Evolutionary conservation across 2,329 filamentous ascomycete species (phyloP), one percentile per base, ranked within the genome.

Genomic region (Pseudonectria foliicola): DNA sequence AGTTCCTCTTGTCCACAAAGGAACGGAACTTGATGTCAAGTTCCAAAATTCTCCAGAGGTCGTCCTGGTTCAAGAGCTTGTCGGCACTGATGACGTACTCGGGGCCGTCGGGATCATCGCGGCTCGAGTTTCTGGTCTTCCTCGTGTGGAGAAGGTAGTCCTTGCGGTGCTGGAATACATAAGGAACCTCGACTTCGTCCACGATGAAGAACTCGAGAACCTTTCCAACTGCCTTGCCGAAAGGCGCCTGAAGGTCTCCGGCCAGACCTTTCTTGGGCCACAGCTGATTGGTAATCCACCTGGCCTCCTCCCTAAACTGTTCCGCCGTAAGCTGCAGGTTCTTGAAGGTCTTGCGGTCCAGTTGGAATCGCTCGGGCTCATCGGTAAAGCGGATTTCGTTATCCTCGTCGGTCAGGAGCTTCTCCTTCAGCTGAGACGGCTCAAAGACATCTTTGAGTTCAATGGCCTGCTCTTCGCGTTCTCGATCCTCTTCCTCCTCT

Each of bases 361-460:
- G 66, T 59, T 98, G 92, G 60, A 95, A 90, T 52, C 92, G 82
- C 62, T 98, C 92, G 2, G 92, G 92, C 48, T 95, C 82, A 57
- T 98, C 92, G 13, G 77, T 80, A 54, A 82, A 78, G 31, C 92
- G 85, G 46, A 98, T 95, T 38, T 79, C 68, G 58, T 96, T 94
- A 59, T 98, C 92, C 44, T 89, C 88, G 38, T 96, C 92, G 7
- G 92, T 98, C 49, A 98, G 76, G 59, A 96, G 83, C 63, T 87
- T 90, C 63, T 98, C 92, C 37, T 83, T 81, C 26, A 98, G 75
- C 59, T 98, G 88, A 3, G 89, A 94, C 1, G 92, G 92, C 62
- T 98, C 92, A 53, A 98, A 98, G 33, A 98, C 90, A 57, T 98
- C 90, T 65, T 96, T 95, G 43, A 98, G 75, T 61, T 95, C 87